Evolutionary conservation across 2,329 filamentous ascomycete species (phyloP), one percentile per base, ranked within the genome.

Genomic region (Dryadomyces sulphureus): DNA sequence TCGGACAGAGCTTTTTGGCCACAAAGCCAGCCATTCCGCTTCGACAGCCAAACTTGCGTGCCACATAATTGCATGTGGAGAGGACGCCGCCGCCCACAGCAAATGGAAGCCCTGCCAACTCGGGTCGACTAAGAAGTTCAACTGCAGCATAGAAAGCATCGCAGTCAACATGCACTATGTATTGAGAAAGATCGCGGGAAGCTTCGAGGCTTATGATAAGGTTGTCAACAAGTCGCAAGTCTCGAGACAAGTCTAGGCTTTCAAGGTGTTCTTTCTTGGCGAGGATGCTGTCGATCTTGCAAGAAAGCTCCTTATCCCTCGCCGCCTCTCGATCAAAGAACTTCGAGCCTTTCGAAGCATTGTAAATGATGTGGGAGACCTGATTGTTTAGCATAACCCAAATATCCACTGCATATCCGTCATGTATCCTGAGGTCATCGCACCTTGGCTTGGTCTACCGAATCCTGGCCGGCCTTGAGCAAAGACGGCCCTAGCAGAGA

Each of bases 101-200:
- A 65, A 98, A 95, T 0, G 92, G 92, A 0, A 94, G 68, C 35
- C 88, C 70, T 49, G 83, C 84, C 40, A 98, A 71, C 58, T 94
- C 89, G 0, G 90, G 92, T 1, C 82, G 73, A 55, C 86, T 81
- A 3, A 89, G 72, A 54, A 81, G 85, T 60, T 96, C 92, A 1
- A 96, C 92, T 0, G 92, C 87, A 1, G 92, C 92, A 57, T 92
- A 98, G 62, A 98, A 98, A 16, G 92, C 92, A 66, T 98, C 92
- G 62, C 92, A 96, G 61, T 98, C 92, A 41, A 96, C 75, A 59
- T 98, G 92, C 1, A 96, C 82, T 21, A 96, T 77, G 48, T 77
- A 70, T 60, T 96, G 92, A 1, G 80, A 81, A 32, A 98, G 67
- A 57, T 96, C 89, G 41, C 92, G 75, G 1, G 73, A 71, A 7